A percentile compares a stretch with the other conserved stretches of the same genome.
Evolutionary conservation across 352 stramenopile genomes (phyloP).

Genomic region (Globisporangium perplexum): DNA sequence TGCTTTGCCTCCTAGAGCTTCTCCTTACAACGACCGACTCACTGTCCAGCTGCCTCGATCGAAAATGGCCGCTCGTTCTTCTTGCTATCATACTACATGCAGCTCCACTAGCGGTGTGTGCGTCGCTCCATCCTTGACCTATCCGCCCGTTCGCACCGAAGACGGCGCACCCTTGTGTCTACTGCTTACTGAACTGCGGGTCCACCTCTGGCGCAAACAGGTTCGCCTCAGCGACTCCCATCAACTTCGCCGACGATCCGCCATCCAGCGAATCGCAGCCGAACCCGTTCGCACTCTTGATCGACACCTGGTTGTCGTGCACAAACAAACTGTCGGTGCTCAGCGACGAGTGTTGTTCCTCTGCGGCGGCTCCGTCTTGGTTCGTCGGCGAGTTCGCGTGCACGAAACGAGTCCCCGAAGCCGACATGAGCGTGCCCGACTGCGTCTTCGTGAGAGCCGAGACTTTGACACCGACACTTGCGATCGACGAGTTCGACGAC

Average conservation of each 20-base stretch:
- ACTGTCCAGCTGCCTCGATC: too few relatives aligned
- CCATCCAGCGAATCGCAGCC: not conserved
- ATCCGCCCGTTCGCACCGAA: too few relatives aligned
- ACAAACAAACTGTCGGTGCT: constrained; percentile 10
- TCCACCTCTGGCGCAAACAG: not conserved
- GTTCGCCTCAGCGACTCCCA: not conserved
- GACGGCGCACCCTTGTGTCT: not conserved
- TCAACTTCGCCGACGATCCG: not conserved
- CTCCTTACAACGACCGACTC: too few relatives aligned
- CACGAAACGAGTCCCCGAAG: constrained; percentile 2
- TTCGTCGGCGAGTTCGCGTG: constrained; percentile 2
- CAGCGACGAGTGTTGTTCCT: constrained; percentile 7
- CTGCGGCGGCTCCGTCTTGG: not conserved
- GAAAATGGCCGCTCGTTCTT: too few relatives aligned
- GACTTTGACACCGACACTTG: constrained; percentile 12
- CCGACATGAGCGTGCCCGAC: constrained; percentile 6
- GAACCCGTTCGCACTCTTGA: constrained; percentile 4
- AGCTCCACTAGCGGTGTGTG: too few relatives aligned
- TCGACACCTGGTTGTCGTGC: constrained; percentile 4
- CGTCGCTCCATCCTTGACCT: too few relatives aligned
- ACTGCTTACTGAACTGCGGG: constrained; percentile 6
- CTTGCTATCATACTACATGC: too few relatives aligned
- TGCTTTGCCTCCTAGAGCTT: too few relatives aligned
- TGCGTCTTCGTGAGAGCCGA: constrained; percentile 8
- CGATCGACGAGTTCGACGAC: constrained; percentile 13